phyloP scores from a whole-genome alignment of 1,284 basidiomycete species.

The Peniophora sp. region DNA sequence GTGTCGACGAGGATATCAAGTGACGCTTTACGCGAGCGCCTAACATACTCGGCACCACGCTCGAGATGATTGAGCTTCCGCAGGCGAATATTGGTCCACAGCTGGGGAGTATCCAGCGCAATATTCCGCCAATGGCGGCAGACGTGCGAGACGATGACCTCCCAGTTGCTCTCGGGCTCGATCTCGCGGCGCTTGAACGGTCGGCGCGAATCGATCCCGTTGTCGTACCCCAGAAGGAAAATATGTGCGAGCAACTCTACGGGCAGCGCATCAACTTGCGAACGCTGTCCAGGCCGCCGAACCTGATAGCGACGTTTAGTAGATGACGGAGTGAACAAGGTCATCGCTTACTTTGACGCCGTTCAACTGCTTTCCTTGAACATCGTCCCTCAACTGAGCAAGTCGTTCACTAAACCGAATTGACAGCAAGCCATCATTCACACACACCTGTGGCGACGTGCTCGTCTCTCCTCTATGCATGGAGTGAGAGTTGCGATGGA shows the following conservation, averaged over 20 bases:
- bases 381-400: too few species aligned
- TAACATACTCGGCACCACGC: slow-evolving; percentile 38
- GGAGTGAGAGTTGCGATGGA: slow-evolving; percentile 10
- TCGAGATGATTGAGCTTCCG: slow-evolving; percentile 37
- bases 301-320: too few species aligned
- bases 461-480: neutral
- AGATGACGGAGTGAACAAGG: too few species aligned
- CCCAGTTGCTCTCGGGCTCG: slow-evolving; percentile 29
- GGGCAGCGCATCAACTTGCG: slow-evolving; percentile 29
- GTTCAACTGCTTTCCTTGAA: too few species aligned
- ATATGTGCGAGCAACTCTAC: slow-evolving; percentile 48
- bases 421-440: too few species aligned
- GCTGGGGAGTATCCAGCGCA: neutral
- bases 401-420: too few species aligned
- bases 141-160: slow-evolving; percentile 27
- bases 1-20: slow-evolving; percentile 53
- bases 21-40: slow-evolving; percentile 26
- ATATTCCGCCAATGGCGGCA: neutral
- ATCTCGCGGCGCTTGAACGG: slow-evolving; percentile 14
- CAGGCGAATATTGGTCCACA: slow-evolving; percentile 33
- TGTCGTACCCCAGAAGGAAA: slow-evolving; percentile 41
- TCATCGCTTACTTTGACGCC: too few species aligned
- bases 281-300: too few species aligned
- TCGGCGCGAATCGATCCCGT: slow-evolving; percentile 32
- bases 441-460: too few species aligned